Conservation (phyloP, 805 yeast species). For the Saturnispora serradocipensis region DNA sequence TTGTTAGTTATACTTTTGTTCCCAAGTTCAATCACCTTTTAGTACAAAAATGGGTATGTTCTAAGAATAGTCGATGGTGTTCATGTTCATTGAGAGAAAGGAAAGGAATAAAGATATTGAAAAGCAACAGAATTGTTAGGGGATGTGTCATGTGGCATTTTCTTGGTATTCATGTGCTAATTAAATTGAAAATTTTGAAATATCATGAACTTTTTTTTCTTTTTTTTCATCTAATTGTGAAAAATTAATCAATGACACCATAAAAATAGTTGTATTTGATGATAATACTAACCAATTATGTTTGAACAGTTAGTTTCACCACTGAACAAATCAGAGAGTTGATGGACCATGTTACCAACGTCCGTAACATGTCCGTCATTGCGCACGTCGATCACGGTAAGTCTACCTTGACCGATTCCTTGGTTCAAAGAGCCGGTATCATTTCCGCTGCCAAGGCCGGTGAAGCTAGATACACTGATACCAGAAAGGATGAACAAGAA, state of each 20-base stretch:
- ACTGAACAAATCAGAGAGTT: slow-evolving; percentile 93
- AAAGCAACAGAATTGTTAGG: not conserved
- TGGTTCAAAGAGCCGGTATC: slow-evolving; percentile 99
- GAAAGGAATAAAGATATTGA: not conserved
- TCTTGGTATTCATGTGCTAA: not conserved
- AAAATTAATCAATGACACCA: no score
- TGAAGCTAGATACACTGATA: slow-evolving; percentile 99
- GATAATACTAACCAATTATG: slow-evolving; percentile 8
- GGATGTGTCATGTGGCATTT: not conserved
- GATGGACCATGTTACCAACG: slow-evolving; percentile 99
- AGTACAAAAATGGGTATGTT: slow-evolving; percentile 7
- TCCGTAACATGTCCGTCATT: slow-evolving; percentile 99
- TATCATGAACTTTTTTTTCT: not conserved
- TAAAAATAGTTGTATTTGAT: no score
- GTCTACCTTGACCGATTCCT: slow-evolving; percentile 97
- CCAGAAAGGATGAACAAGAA: slow-evolving; percentile 99
- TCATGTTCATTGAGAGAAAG: not conserved
- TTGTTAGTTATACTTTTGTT: not conserved
- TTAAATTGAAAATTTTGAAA: not conserved
- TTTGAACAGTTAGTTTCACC: slow-evolving; percentile 42
- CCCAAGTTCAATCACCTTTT: slow-evolving; percentile 3
- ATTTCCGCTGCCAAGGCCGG: slow-evolving; percentile 99
- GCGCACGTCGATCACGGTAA: slow-evolving; percentile 99
- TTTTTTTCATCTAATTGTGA: not conserved
- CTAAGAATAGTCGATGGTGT: not conserved